Conservation (phyloP, 2,329 filamentous ascomycete genomes). For the Penicillium brevicompactum region DNA sequence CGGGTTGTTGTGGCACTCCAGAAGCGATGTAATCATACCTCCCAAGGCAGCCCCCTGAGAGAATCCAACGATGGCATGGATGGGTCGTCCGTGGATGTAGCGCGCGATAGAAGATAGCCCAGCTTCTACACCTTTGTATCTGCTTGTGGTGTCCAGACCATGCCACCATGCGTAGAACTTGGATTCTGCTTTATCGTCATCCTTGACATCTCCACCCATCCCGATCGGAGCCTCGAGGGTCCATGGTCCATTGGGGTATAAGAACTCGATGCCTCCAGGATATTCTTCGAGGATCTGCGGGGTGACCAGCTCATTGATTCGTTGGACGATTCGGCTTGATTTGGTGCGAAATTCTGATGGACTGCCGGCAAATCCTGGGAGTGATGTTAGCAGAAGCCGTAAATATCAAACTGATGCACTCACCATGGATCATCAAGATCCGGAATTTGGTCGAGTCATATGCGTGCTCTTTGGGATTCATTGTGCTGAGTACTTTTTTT, state of each 20-base stretch:
- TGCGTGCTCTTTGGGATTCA: neutral
- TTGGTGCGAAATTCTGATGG: neutral
- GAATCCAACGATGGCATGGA: constrained; percentile 11
- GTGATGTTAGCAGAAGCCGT: neutral
- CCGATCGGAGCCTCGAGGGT: constrained; percentile 4
- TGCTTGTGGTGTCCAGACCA: constrained; percentile 6
- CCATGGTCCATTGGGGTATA: constrained; percentile 1
- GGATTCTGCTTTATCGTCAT: neutral
- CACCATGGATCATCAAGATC: neutral
- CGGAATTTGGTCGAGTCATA: neutral
- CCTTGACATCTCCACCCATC: neutral
- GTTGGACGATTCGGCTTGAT: neutral
- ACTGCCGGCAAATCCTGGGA: neutral
- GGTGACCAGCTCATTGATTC: constrained; percentile 1
- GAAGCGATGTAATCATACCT: constrained; percentile 10
- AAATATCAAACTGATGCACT: neutral
- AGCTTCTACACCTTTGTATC: constrained; percentile 10
- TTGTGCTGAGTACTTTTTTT: neutral
- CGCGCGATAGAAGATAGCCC: constrained; percentile 3
- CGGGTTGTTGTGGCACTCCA: constrained; percentile 3
- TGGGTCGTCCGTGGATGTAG: constrained; percentile 6
- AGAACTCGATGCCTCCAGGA: constrained; percentile 9
- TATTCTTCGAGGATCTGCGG: constrained; percentile 6
- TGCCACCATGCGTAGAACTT: constrained; percentile 13
- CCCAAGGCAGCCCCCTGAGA: constrained; percentile 10